Conservation (phyloP, 306 rosid genomes). For the Astragalus glycyphyllos region DNA sequence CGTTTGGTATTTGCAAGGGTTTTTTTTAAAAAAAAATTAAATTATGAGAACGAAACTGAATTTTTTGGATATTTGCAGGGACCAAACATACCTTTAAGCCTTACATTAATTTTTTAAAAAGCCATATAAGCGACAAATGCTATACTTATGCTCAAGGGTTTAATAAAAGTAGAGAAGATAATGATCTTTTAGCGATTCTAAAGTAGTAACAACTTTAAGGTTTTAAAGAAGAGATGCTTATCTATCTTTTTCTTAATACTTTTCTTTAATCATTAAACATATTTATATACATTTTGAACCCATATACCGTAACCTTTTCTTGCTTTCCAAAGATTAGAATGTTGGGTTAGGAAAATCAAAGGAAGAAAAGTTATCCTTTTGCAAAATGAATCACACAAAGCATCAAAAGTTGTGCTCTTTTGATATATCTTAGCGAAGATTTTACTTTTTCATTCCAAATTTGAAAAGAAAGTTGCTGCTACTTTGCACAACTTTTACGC, state of each 20-base stretch:
- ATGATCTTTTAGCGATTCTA: conserved; percentile 89
- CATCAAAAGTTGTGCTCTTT: conserved; percentile 95
- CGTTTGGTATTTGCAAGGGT: no score
- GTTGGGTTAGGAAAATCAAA: conserved; percentile 85
- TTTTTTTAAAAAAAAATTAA: no score
- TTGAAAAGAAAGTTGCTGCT: conserved; percentile 68
- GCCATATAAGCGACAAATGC: conserved; percentile 81
- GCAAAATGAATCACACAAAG: conserved; percentile 62
- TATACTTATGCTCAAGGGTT: conserved; percentile 75
- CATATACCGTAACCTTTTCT: conserved; percentile 65
- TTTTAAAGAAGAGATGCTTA: conserved; percentile 77
- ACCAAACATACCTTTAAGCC: no score
- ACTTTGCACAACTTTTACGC: conserved; percentile 79
- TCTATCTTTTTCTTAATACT: conserved; percentile 60
- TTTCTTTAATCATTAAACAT: conserved; percentile 42
- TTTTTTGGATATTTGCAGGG: no score
- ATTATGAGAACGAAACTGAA: no score
- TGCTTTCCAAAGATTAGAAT: conserved; percentile 81
- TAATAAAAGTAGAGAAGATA: conserved; percentile 68
- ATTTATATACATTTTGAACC: conserved; percentile 51
- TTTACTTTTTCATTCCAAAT: conserved; percentile 71
- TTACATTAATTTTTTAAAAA: conserved; percentile 59
- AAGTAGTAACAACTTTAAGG: conserved; percentile 83
- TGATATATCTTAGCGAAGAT: conserved; percentile 84
- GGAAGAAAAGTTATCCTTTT: conserved; percentile 82